Evolutionary conservation across 257 asterid genomes (phyloP), one percentile per base, ranked within the genome.

Genomic region (Primulina tabacum): DNA sequence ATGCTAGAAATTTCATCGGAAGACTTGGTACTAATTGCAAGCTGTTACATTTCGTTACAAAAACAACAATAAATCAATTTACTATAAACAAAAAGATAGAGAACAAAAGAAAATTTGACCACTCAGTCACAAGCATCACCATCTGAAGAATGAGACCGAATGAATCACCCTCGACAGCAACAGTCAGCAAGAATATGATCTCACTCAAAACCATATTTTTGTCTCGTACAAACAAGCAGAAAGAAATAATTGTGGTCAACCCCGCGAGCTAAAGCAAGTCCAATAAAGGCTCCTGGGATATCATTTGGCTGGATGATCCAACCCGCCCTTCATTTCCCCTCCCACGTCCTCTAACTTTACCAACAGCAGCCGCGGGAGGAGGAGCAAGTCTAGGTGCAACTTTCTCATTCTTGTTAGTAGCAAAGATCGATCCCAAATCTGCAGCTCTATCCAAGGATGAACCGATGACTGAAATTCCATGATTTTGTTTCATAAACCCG

Each of bases 271-370:
- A 90, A 67, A 93, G 92, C 88, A 93, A 83, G 82, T 93, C 96
- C 71, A 90, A 78, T 21, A 90, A 83, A 60, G 95, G 88, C 16
- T 96, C 89, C 76, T 76, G 77, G 30, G 89, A 61, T 78, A 85
- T 92, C 55, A 38, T 57, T 4, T 76, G 77, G 70, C 78, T 76
- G 67, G 77, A 52, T 26, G 77, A 62, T 67, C 77, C 73, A 29
- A 53, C 76, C 71, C 78, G 90, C 61, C 89, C 90, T 73, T 78
- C 90, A 81, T 64, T 85, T 75, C 95, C 96, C 80, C 94, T 81
- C 53, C 96, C 97, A 71, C 92, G 87, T 60, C 97, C 97, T 77
- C 97, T 83, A 67, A 85, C 97, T 81, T 94, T 79, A 71, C 97
- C 92, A 40, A 89, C 92, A 14, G 95, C 85, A 65, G 86, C 78